phyloP scores from a whole-genome alignment of 2,329 filamentous ascomycete species.

The Alternaria conjuncta region DNA sequence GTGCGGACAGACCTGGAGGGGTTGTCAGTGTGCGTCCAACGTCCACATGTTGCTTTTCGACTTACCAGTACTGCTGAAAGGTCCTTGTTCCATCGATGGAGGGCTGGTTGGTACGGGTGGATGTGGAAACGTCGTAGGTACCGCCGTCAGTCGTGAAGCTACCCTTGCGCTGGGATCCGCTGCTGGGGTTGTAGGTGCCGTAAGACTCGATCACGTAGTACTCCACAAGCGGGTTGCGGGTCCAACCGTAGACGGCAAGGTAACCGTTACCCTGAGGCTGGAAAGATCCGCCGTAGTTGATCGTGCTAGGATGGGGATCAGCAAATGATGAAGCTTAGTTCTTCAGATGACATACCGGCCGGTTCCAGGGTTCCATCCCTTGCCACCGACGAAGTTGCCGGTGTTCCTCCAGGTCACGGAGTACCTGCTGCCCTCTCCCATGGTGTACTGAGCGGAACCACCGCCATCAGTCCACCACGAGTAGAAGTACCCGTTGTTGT shows the following conservation, averaged over 20 bases:
- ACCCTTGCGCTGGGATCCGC: conserved; percentile 54
- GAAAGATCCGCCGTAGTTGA: conserved; percentile 26
- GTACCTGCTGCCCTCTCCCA: conserved; percentile 27
- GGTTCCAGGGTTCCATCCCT: conserved; percentile 48
- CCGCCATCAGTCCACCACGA: conserved; percentile 64
- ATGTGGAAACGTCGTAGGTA: conserved; percentile 59
- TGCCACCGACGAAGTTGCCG: conserved; percentile 36
- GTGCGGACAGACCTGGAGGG: conserved; percentile 48
- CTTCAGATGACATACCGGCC: conserved; percentile 49
- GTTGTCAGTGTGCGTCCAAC: background rate
- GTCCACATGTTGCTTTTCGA: no score
- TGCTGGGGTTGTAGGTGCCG: conserved; percentile 55
- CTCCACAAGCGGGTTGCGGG: conserved; percentile 59
- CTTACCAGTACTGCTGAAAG: conserved; percentile 62
- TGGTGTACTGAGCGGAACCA: conserved; percentile 30
- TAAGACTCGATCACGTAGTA: conserved; percentile 64
- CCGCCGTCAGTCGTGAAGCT: conserved; percentile 59
- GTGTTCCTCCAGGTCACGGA: conserved; percentile 28
- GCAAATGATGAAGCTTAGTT: background rate
- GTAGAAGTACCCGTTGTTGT: conserved; percentile 59
- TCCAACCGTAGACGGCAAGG: conserved; percentile 62
- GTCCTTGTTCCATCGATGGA: conserved; percentile 60
- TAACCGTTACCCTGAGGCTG: conserved; percentile 27
- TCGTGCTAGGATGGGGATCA: conserved; percentile 9
- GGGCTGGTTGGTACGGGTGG: conserved; percentile 57